A percentile compares a stretch with the other conserved stretches of the same genome.
Evolutionary conservation across 352 stramenopile genomes (phyloP).

Genomic region (Pythium rhizo-oryzae): DNA sequence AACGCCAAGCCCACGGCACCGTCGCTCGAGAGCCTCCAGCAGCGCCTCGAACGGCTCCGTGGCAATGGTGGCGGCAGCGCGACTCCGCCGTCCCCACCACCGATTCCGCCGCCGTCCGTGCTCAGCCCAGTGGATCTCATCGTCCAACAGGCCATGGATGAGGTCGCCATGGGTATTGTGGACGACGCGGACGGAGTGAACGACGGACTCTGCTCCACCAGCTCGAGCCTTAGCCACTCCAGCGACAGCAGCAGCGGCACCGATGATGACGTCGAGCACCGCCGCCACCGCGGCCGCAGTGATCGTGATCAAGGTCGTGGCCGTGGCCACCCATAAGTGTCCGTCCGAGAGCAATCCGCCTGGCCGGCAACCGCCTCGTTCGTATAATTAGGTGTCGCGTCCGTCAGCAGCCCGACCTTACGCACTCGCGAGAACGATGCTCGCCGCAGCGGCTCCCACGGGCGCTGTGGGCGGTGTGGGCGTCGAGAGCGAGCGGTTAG

Average conservation of each 20-base stretch:
- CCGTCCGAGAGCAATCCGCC: no score
- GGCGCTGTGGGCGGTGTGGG: constrained; percentile 20
- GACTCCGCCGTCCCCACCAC: constrained; percentile 21
- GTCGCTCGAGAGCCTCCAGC: constrained; percentile 32
- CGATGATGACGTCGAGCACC: not conserved
- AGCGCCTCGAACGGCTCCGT: constrained; percentile 47
- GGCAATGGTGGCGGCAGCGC: not conserved
- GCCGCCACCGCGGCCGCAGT: no score
- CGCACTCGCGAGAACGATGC: not conserved
- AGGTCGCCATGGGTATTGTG: constrained; percentile 53
- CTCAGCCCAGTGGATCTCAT: constrained; percentile 38
- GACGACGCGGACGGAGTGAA: constrained; percentile 51
- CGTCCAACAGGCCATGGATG: constrained; percentile 63
- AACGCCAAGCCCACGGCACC: constrained; percentile 35
- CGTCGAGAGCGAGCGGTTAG: constrained; percentile 38
- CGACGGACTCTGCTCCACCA: constrained; percentile 12
- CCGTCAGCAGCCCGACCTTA: no score
- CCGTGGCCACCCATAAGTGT: not conserved
- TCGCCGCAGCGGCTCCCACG: not conserved
- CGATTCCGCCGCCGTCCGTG: not conserved
- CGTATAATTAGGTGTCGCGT: no score
- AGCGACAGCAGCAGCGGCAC: constrained; percentile 7
- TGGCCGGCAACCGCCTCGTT: no score
- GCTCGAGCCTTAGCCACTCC: constrained; percentile 18
- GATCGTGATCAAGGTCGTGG: no score